phyloP scores from a whole-genome alignment of 495 filamentous ascomycete species.

The Evernia prunastri region DNA sequence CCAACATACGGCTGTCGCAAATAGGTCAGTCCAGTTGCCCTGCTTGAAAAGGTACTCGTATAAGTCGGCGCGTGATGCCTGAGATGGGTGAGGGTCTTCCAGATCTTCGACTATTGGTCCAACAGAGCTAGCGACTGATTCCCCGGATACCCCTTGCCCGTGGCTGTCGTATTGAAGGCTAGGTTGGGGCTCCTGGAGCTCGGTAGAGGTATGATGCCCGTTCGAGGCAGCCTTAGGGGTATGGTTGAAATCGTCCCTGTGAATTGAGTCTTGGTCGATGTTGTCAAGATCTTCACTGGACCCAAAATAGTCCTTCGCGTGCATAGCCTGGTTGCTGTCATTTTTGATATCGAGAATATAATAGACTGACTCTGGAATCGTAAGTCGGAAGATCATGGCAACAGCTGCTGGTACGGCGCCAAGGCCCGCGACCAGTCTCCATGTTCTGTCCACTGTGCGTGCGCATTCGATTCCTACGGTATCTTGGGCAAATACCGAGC shows the following conservation, averaged over 20 bases:
- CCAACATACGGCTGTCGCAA: conserved; percentile 46
- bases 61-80: conserved; percentile 41
- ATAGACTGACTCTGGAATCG: conserved; percentile 55
- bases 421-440: conserved; percentile 56
- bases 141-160: neutral
- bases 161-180: neutral
- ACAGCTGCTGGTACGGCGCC: conserved; percentile 55
- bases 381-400: conserved; percentile 51
- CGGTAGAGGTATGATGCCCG: conserved; percentile 26
- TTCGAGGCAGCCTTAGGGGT: conserved; percentile 18
- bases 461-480: conserved; percentile 22
- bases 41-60: conserved; percentile 44
- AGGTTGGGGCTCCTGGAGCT: conserved; percentile 18
- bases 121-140: neutral
- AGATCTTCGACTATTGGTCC: conserved; percentile 23
- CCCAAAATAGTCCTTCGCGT: conserved; percentile 24
- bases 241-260: conserved; percentile 4
- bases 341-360: conserved; percentile 46
- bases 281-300: conserved; percentile 11
- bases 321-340: conserved; percentile 32
- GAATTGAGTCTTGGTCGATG: neutral
- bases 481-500: conserved; percentile 27
- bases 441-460: conserved; percentile 43
- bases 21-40: conserved; percentile 47
- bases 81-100: conserved; percentile 39